phyloP scores from a whole-genome alignment of 2,329 filamentous ascomycete genomes.

The Alternaria gansuensis region DNA sequence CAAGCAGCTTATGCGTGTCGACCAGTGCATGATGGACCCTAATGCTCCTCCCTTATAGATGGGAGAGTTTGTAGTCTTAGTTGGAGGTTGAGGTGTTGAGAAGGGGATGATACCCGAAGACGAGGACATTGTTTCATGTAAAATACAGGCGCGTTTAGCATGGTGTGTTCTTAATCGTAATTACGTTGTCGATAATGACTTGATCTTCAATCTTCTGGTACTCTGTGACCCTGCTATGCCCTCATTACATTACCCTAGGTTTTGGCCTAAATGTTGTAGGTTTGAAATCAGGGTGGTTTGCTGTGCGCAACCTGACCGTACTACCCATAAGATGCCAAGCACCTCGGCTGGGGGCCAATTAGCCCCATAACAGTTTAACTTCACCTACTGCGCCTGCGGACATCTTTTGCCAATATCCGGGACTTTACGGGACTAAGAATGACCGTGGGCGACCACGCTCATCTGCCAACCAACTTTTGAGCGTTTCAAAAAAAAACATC shows the following conservation, averaged over 20 bases:
- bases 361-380: too few relatives aligned
- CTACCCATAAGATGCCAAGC: too few relatives aligned
- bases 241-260: background rate
- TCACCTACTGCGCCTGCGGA: too few relatives aligned
- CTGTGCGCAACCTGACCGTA: background rate
- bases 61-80: background rate
- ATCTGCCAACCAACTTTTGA: too few relatives aligned
- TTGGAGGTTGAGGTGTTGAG: background rate
- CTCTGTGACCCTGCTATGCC: background rate
- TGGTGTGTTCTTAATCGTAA: slow-evolving; percentile 1
- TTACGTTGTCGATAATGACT: background rate
- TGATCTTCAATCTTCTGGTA: background rate
- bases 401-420: too few relatives aligned
- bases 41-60: slow-evolving; percentile 57
- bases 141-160: background rate
- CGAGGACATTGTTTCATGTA: background rate
- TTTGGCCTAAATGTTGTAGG: background rate
- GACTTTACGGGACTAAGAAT: too few relatives aligned
- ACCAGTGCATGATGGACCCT: slow-evolving; percentile 72
- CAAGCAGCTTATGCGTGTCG: slow-evolving; percentile 71
- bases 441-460: too few relatives aligned
- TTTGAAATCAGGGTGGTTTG: too few relatives aligned
- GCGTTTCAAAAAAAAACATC: too few relatives aligned
- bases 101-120: slow-evolving; percentile 1
- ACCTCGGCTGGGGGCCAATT: too few relatives aligned